phyloP scores from a whole-genome alignment of 768 basidiomycete species.

The Russula foetens region DNA sequence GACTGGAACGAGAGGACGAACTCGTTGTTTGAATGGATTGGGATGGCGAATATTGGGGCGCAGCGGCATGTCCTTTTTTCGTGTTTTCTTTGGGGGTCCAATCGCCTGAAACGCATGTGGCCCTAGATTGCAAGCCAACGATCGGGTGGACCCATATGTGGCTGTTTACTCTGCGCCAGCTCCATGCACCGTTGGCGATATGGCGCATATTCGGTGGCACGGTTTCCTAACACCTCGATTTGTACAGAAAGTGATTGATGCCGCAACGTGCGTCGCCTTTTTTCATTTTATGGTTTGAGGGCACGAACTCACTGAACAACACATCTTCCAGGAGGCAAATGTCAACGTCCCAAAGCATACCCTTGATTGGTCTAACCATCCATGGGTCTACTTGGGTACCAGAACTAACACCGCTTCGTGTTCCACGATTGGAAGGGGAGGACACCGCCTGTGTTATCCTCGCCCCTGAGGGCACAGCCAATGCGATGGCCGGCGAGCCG shows the following conservation, averaged over 20 bases:
- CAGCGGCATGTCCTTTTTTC: slow-evolving; percentile 40
- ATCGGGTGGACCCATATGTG: slow-evolving; percentile 61
- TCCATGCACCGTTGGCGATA: slow-evolving; percentile 35
- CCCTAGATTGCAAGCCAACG: slow-evolving; percentile 48
- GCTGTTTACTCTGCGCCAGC: slow-evolving; percentile 54
- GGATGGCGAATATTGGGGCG: slow-evolving; percentile 57
- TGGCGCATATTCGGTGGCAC: slow-evolving; percentile 51
- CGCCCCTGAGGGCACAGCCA: slow-evolving; percentile 5
- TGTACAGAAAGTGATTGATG: slow-evolving; percentile 43
- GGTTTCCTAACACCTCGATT: slow-evolving; percentile 49
- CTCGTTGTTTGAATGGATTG: slow-evolving; percentile 63
- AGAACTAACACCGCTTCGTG: slow-evolving; percentile 34
- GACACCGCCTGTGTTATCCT: slow-evolving; percentile 40
- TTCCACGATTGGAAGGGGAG: slow-evolving; percentile 43
- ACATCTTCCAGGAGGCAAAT: neutral
- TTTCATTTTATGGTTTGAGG: neutral
- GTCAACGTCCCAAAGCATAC: neutral
- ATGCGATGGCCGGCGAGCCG: neutral
- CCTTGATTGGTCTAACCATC: slow-evolving; percentile 39
- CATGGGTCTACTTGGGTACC: slow-evolving; percentile 41
- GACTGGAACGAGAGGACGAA: slow-evolving; percentile 42
- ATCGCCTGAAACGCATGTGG: neutral
- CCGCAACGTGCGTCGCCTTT: slow-evolving; percentile 32
- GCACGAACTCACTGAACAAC: neutral
- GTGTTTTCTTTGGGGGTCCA: neutral